These are phyloP conservation scores for Phytophthora macrochlamydospora DNA, from an alignment of 352 stramenopile species.

Conservation along the genomic window DNA sequence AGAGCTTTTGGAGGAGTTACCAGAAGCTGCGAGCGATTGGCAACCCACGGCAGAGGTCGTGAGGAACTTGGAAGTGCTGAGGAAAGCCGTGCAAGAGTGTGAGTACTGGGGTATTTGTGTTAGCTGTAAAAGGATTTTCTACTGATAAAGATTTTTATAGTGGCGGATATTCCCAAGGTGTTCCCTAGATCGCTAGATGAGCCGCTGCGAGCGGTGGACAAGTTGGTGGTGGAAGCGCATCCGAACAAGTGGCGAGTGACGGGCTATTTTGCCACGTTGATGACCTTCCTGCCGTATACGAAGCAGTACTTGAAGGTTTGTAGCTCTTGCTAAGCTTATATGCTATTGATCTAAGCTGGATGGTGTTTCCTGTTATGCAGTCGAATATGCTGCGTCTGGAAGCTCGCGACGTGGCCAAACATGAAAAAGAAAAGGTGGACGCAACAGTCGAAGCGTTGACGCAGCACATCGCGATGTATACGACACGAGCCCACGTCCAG, in stretches of 20 bases:
- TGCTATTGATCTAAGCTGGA: conserved; percentile 3
- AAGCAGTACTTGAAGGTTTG: conserved; percentile 87
- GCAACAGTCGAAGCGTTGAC: conserved; percentile 33
- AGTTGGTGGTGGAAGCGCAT: conserved; percentile 80
- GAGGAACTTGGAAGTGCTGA: conserved; percentile 58
- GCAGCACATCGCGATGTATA: conserved; percentile 47
- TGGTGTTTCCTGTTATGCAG: conserved; percentile 24
- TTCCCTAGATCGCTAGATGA: conserved; percentile 85
- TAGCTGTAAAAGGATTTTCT: neutral
- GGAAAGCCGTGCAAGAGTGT: conserved; percentile 70
- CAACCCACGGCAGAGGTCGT: conserved; percentile 58
- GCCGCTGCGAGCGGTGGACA: conserved; percentile 75
- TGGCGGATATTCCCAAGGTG: conserved; percentile 79
- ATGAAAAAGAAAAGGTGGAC: conserved; percentile 68
- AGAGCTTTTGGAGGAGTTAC: conserved; percentile 69
- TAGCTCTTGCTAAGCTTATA: neutral
- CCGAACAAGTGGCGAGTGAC: conserved; percentile 91
- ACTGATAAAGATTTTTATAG: conserved; percentile 12
- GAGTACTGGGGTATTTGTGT: conserved; percentile 17
- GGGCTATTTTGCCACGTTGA: conserved; percentile 87
- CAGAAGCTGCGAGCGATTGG: conserved; percentile 75
- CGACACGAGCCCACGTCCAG: conserved; percentile 32
- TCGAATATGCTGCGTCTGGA: conserved; percentile 88
- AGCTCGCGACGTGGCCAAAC: conserved; percentile 66
- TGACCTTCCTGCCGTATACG: conserved; percentile 89